phyloP scores from a whole-genome alignment of 768 basidiomycete species.

The Dictyophora rubrovolvata region DNA sequence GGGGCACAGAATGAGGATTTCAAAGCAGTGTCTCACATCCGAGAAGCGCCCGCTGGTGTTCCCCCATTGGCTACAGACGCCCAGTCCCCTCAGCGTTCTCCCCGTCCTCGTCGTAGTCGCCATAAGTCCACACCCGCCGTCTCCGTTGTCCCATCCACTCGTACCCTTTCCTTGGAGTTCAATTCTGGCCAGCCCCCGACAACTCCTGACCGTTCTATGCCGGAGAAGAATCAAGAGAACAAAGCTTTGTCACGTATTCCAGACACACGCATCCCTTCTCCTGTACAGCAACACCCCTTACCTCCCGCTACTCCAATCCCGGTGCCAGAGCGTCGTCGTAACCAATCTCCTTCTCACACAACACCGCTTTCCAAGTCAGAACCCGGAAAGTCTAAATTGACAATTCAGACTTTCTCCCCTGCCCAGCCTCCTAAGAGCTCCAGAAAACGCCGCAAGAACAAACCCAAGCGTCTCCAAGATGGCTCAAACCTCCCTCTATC shows the following conservation, averaged over 20 bases:
- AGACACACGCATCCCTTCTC: neutral
- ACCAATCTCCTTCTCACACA: neutral
- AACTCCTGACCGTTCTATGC: neutral
- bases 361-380: neutral
- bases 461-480: neutral
- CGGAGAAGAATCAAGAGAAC: neutral
- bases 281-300: neutral
- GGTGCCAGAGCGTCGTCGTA: constrained; percentile 3
- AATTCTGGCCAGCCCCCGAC: neutral
- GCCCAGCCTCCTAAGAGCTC: neutral
- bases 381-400: constrained; percentile 1
- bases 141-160: neutral
- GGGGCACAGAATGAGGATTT: neutral
- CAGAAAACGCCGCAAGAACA: constrained; percentile 4
- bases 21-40: neutral
- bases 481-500: neutral
- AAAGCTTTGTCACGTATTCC: neutral
- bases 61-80: neutral
- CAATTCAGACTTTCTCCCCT: constrained; percentile 2
- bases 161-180: neutral
- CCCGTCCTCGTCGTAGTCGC: constrained; percentile 4
- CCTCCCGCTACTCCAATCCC: neutral
- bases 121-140: constrained; percentile 4
- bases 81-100: neutral
- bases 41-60: neutral